Evolutionary conservation across 192 early-diverging fungal genomes (phyloP), one percentile per base, ranked within the genome.

Genomic region (Podila epicladia): DNA sequence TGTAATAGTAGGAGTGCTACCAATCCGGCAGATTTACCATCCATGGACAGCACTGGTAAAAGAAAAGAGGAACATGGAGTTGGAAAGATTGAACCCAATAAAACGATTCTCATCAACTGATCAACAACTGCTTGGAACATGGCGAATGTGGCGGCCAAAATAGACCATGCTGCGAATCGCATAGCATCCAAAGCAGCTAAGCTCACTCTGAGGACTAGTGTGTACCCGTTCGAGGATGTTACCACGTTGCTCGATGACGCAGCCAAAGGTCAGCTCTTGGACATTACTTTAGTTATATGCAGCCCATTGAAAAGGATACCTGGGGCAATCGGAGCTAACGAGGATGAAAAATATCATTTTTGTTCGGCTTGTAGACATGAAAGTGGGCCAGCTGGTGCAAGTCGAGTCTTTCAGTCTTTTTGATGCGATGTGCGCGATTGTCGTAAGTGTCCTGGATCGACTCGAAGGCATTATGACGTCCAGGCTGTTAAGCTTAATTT

Each of bases 341-440:
- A 45, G 41, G 41, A 17, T 45, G 13, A 17, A 45, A 1, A 45
- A 3, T 45, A 24, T 12, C 64, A 9, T 9, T 29, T 51, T 20
- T 35, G 22, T 4, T 41, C 5, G 5, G 37, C 5, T 24, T 17
- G 45, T 77, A 89, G 88, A 90, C 35, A 76, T 91, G 65, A 66
- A 86, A 32, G 71, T 82, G 22, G 90, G 90, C n/a, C 84, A 91
- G 49, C 69, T 91, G 29, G 68, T 91, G 41, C 88, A 89, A 58
- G 45, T 89, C 17, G 73, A 82, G 50, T 82, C 86, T 2, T 91
- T 91, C 72, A 85, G 82, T 20, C 61, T 91, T 4, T 88, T 84
- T 71, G 90, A 91, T 51, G 90, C 88, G 26, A 90, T 91, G 90
- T 86, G 87, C 41, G 89, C 90, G 15, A 89, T 90, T 51, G 90